Conservation (phyloP, 2,329 filamentous ascomycete species). For the Aspergillus uvarum region DNA sequence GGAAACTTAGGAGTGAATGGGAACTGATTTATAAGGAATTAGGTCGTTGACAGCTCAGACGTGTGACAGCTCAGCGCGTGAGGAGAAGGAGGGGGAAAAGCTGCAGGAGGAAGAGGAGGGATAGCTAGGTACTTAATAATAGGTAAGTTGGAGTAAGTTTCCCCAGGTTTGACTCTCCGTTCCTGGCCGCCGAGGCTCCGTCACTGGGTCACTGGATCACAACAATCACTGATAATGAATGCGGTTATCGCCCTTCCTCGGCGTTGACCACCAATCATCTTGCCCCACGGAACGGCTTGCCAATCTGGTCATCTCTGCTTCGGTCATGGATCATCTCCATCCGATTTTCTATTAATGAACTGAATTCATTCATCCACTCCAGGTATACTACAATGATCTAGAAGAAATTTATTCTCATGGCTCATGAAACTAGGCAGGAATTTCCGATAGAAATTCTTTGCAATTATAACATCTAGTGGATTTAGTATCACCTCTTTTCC, state of each 20-base stretch:
- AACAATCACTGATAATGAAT: background rate
- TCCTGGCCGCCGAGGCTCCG: background rate
- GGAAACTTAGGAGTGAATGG: background rate
- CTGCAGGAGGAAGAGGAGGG: background rate
- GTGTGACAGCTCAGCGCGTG: background rate
- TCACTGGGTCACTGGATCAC: background rate
- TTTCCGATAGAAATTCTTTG: background rate
- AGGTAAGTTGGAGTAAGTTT: background rate
- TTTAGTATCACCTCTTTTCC: background rate
- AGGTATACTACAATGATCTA: background rate
- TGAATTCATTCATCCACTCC: background rate
- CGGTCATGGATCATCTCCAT: background rate
- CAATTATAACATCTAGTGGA: background rate
- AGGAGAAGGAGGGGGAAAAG: background rate
- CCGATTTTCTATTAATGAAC: no score
- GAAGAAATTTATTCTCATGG: background rate
- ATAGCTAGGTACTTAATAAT: background rate
- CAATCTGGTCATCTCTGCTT: background rate
- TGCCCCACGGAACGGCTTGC: background rate
- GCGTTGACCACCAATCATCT: constrained; percentile 3
- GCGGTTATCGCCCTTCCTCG: background rate
- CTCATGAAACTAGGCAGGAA: background rate
- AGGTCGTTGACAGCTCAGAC: background rate
- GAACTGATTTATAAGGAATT: background rate
- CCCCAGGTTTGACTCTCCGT: background rate